Evolutionary conservation across 2,329 filamentous ascomycete species (phyloP), one percentile per base, ranked within the genome.

Genomic region (Mariannaea sp.): DNA sequence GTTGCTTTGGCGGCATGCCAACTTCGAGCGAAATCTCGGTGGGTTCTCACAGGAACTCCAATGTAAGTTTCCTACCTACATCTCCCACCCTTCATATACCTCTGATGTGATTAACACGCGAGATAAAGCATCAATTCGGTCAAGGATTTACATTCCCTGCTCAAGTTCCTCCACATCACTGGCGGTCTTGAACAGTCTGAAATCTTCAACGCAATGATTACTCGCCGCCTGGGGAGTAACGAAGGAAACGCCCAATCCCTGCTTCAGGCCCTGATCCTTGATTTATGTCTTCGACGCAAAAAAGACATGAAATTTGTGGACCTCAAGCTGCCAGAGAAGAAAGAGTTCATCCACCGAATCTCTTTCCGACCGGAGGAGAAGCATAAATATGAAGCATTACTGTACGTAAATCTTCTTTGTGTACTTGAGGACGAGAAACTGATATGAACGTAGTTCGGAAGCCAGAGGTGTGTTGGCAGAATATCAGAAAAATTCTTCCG

Each of bases 221-320:
- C 87, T 32, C 82, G 89, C 24, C 88, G 88, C 4, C 77, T 95
- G 7, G 80, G 80, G 46, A 48, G 70, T 5, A 84, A 83, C 1
- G 79, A 85, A 13, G 69, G 73, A 1, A 74, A 78, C 27, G 87
- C 85, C 10, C 85, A 84, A 41, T 71, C 80, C 9, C 75, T 93
- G 3, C 78, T 95, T 3, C 88, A 93, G 65, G 80, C 84, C 5
- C 78, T 96, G 38, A 92, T 96, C 84, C 79, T 80, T n/a, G 85
- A 88, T 14, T 81, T 96, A 40, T 94, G 89, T 64, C 77, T 96
- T 17, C 83, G 92, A 30, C 84, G 92, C 30, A 88, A 86, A 70
- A 96, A 96, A 69, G 87, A 93, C 50, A 96, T 96, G 91, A 80
- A 81, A 5, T 96, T 95, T 65, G 82, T 96, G 46, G 90, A 96